Evolutionary conservation across 2,329 filamentous ascomycete genomes (phyloP), one percentile per base, ranked within the genome.

Genomic region (Hypoxylon rubiginosum): DNA sequence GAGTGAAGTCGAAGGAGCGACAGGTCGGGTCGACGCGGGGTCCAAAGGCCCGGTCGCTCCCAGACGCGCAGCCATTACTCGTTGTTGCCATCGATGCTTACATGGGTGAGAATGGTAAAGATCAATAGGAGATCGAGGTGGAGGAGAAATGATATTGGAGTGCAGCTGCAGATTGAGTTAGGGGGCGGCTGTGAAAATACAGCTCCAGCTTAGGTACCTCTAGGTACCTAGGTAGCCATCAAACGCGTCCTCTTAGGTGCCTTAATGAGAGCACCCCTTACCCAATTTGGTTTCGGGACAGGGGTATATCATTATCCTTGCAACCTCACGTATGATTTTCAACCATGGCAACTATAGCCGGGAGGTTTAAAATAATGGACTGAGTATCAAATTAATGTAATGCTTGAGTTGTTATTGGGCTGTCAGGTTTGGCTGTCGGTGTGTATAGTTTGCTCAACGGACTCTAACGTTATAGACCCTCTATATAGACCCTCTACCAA

Each of bases 1-100:
- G 61, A 0, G 75, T 75, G 48, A 76, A 76, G 63, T 76, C 75
- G 46, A 76, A 76, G 4, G 71, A 67, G 30, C 72, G 73, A 50
- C 74, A 76, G 1, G 46, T 10, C 4, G 58, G 26, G 46, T 73
- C 46, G 73, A 46, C 73, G 72, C 9, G 61, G 58, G 26, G 46
- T 71, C 46, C 74, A 36, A 75, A 74, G 10, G 60, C 45, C 28
- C 21, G 51, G 19, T 74, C 71, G 32, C 58, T 55, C 15, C 26
- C 52, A 15, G 52, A 11, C 21, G 26, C 24, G 32, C 52, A 55
- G 28, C 36, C 11, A 13, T 7, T 45, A 45, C 24, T 46, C 13
- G n/a, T 30, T 46, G 39, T 30, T 15, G 36, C 36, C 52, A 45
- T 55, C 3, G 21, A 48, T 24, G 43, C 19, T 24, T 13, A 24